Evolutionary conservation across 2,329 filamentous ascomycete genomes (phyloP).

Genomic region (Aspergillus japonicus): DNA sequence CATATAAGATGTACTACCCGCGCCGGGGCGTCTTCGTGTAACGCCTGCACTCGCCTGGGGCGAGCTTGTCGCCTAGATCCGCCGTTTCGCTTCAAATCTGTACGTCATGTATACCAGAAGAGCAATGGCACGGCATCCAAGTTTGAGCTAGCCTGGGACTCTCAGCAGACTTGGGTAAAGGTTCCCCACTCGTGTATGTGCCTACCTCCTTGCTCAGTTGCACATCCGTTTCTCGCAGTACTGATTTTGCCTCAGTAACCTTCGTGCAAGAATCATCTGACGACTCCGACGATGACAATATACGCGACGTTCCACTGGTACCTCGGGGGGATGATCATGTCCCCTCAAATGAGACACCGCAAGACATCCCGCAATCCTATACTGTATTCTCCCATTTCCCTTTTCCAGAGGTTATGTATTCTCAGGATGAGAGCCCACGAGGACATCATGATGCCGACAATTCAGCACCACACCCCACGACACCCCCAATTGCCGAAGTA

Average conservation of each 20-base stretch:
- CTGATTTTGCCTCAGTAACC: conserved; percentile 20
- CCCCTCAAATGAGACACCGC: not conserved
- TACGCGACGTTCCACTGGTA: conserved; percentile 1
- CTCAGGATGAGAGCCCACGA: not conserved
- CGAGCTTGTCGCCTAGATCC: conserved; percentile 33
- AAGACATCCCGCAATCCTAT: not conserved
- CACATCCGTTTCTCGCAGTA: not conserved
- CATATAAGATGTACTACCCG: conserved; percentile 36
- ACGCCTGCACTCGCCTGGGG: conserved; percentile 29
- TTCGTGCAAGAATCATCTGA: conserved; percentile 28
- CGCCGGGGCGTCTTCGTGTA: conserved; percentile 29
- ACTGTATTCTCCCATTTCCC: not conserved
- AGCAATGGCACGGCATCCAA: conserved; percentile 24
- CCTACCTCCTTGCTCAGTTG: not conserved
- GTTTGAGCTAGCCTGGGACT: conserved; percentile 33
- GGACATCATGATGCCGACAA: not conserved
- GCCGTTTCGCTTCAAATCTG: conserved; percentile 34
- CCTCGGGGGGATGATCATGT: conserved; percentile 1
- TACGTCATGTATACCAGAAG: conserved; percentile 36
- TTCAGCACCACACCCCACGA: not conserved
- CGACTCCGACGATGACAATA: conserved; percentile 12
- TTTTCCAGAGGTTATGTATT: not conserved
- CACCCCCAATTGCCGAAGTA: conserved; percentile 9
- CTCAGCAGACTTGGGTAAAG: conserved; percentile 34
- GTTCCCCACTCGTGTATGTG: conserved; percentile 27